These are phyloP conservation scores for Barbarea vulgaris DNA, from an alignment of 345 rosid genomes.

Conservation along the genomic window DNA sequence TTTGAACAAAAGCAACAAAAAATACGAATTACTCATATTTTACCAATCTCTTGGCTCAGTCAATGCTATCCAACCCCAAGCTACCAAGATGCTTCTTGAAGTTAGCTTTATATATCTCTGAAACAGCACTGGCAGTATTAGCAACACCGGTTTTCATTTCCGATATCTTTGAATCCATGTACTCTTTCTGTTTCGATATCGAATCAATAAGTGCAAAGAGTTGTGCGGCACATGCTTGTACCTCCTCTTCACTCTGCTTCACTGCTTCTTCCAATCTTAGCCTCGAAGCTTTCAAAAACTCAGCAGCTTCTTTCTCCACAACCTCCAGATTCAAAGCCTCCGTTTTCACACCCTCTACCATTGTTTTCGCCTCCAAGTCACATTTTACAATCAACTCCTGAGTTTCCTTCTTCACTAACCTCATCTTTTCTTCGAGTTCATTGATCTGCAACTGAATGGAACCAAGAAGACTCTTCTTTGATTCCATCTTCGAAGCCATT, in stretches of 20 bases:
- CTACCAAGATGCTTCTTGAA: conserved; percentile 29
- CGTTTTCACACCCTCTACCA: conserved; percentile 52
- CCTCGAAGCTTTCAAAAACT: conserved; percentile 53
- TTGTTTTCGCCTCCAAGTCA: conserved; percentile 60
- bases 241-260: conserved; percentile 61
- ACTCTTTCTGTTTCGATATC: conserved; percentile 69
- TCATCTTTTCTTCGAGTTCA: conserved; percentile 64
- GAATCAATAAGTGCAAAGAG: conserved; percentile 65
- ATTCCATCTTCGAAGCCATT: conserved; percentile 54
- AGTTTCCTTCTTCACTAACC: conserved; percentile 56
- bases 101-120: conserved; percentile 46
- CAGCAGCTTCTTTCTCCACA: conserved; percentile 78
- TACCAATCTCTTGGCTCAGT: conserved; percentile 7
- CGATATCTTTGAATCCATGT: conserved; percentile 54
- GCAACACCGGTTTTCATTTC: conserved; percentile 56
- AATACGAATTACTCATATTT: neutral
- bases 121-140: conserved; percentile 51
- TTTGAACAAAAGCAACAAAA: conserved; percentile 4
- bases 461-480: conserved; percentile 43
- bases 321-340: conserved; percentile 56
- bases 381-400: conserved; percentile 50
- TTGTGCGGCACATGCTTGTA: conserved; percentile 51
- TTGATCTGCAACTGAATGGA: conserved; percentile 55
- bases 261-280: conserved; percentile 60
- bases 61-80: conserved; percentile 10